These are phyloP conservation scores for Uncinocarpus reesii DNA, from an alignment of 2,329 filamentous ascomycete genomes.

Conservation along the genomic window DNA sequence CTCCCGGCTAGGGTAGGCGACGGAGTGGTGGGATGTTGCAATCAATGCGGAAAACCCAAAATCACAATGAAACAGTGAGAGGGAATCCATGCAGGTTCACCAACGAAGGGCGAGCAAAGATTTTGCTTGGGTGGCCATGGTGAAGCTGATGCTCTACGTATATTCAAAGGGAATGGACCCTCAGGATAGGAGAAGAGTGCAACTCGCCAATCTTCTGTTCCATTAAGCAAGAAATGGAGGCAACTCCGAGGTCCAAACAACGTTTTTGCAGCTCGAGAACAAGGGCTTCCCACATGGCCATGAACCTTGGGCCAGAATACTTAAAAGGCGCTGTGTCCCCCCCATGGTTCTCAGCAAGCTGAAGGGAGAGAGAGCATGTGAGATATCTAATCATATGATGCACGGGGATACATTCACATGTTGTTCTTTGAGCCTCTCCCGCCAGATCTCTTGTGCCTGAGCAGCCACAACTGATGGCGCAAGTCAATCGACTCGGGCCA, in stretches of 20 bases:
- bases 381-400: conserved; percentile 6
- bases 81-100: neutral
- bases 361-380: conserved; percentile 6
- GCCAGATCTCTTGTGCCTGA: neutral
- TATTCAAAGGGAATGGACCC: neutral
- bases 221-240: neutral
- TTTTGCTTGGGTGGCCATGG: neutral
- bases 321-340: neutral
- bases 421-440: neutral
- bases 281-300: conserved; percentile 6
- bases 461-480: neutral
- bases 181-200: neutral
- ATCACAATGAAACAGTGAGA: conserved; percentile 7
- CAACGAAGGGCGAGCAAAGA: neutral
- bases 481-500: neutral
- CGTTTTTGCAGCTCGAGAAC: neutral
- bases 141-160: neutral
- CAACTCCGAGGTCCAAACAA: conserved; percentile 7
- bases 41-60: conserved; percentile 3
- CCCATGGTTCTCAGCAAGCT: neutral
- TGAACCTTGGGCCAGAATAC: neutral
- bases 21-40: conserved; percentile 9
- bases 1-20: conserved; percentile 10
- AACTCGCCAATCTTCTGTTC: neutral
- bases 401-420: conserved; percentile 8